phyloP scores from a whole-genome alignment of 768 basidiomycete species.

The Flagelloscypha sp. region DNA sequence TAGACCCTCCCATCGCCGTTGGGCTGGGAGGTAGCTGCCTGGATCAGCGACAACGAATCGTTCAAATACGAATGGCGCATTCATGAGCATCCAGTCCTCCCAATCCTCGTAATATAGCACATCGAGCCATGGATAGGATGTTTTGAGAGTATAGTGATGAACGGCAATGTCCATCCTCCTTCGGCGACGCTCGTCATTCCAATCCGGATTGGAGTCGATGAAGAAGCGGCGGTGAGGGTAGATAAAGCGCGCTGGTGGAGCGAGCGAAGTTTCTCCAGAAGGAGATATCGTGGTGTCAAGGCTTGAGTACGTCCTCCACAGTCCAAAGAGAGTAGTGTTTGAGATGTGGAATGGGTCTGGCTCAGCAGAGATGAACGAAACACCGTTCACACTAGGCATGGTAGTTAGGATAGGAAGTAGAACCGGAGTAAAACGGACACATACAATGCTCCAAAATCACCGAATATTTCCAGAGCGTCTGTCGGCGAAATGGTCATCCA shows the following conservation, averaged over 20 bases:
- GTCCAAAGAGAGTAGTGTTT: slow-evolving; percentile 66
- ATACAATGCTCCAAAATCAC: slow-evolving; percentile 47
- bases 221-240: slow-evolving; percentile 64
- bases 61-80: slow-evolving; percentile 65
- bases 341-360: slow-evolving; percentile 31
- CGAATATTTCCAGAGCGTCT: slow-evolving; percentile 41
- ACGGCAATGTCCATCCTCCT: slow-evolving; percentile 52
- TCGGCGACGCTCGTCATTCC: slow-evolving; percentile 28
- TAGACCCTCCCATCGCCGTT: no score
- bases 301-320: slow-evolving; percentile 70
- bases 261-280: slow-evolving; percentile 42
- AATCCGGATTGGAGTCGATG: slow-evolving; percentile 33
- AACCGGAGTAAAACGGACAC: slow-evolving; percentile 13
- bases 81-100: slow-evolving; percentile 62
- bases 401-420: neutral
- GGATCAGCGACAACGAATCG: slow-evolving; percentile 72
- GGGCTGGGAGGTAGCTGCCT: slow-evolving; percentile 49
- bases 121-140: slow-evolving; percentile 63
- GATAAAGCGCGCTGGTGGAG: slow-evolving; percentile 65
- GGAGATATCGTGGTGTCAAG: slow-evolving; percentile 39
- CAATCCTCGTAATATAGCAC: slow-evolving; percentile 70
- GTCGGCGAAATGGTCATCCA: slow-evolving; percentile 53
- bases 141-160: slow-evolving; percentile 64
- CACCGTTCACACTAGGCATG: slow-evolving; percentile 48
- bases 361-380: slow-evolving; percentile 61